Conservation (phyloP, 169 alveolate species). For the Cryptosporidium ryanae region DNA sequence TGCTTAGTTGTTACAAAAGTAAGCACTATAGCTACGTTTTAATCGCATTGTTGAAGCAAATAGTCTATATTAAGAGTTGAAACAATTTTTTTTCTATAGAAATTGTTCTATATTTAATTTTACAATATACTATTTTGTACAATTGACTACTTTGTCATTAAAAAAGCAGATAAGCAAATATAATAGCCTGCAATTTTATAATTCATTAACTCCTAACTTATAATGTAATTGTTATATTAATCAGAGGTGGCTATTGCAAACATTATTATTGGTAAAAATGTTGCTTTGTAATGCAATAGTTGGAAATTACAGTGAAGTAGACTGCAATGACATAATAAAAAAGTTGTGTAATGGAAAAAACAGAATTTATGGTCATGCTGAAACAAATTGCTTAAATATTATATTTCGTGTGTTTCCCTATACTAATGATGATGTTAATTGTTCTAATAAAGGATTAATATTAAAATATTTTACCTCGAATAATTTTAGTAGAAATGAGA, state of each 20-base stretch:
- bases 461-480: background rate
- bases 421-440: background rate
- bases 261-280: constrained; percentile 7
- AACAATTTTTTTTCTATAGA: too few relatives aligned
- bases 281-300: constrained; percentile 55
- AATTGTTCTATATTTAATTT: too few relatives aligned
- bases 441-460: constrained; percentile 21
- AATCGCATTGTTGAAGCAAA: too few relatives aligned
- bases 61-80: too few relatives aligned
- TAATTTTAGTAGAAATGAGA: constrained; percentile 1
- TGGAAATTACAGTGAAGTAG: constrained; percentile 34
- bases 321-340: constrained; percentile 3
- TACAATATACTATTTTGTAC: too few relatives aligned
- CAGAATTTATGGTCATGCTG: constrained; percentile 5
- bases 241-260: background rate
- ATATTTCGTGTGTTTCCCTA: constrained; percentile 36
- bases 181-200: too few relatives aligned
- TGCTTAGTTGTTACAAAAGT: too few relatives aligned
- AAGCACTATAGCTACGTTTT: too few relatives aligned
- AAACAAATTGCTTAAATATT: constrained; percentile 1
- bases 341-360: constrained; percentile 20
- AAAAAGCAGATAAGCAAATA: too few relatives aligned
- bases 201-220: too few relatives aligned
- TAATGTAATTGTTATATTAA: background rate
- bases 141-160: too few relatives aligned